Percentiles rank a stretch among this genome's conserved stretches.
These are phyloP conservation scores for Selaginella tamariscina DNA, from an alignment of 75 land plant species.

Conservation along the genomic window DNA sequence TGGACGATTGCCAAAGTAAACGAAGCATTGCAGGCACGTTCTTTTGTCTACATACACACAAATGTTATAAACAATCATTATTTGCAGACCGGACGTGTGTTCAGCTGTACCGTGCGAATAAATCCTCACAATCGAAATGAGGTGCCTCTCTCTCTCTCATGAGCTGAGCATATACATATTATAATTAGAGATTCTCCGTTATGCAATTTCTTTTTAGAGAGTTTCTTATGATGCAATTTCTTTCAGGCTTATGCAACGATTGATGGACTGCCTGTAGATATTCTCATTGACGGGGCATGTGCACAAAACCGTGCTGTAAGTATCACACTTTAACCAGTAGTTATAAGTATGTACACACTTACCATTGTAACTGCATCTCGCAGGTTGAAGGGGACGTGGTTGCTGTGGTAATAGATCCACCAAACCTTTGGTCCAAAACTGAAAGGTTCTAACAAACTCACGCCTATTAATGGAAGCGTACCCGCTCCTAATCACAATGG, in stretches of 20 bases:
- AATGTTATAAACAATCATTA: not conserved
- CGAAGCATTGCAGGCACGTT: conserved; percentile 16
- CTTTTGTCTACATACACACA: not conserved
- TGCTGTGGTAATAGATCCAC: conserved; percentile 50
- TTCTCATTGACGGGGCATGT: conserved; percentile 56
- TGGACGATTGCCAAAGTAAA: conserved; percentile 14
- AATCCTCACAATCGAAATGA: conserved; percentile 25
- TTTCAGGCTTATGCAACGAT: conserved; percentile 76
- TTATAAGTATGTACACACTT: not conserved
- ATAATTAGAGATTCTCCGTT: not conserved
- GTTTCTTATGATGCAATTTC: not conserved
- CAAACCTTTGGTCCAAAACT: conserved; percentile 48
- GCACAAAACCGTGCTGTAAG: conserved; percentile 92
- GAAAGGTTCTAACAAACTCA: conserved; percentile 40
- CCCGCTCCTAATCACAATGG: not conserved
- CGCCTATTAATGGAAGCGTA: not conserved
- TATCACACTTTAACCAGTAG: not conserved
- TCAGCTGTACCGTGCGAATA: conserved; percentile 15
- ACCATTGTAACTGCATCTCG: conserved; percentile 8
- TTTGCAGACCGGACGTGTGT: conserved; percentile 17
- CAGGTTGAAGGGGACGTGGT: conserved; percentile 91
- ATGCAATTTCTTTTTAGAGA: not conserved
- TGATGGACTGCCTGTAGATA: conserved; percentile 66
- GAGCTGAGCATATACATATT: not conserved
- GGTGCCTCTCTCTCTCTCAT: conserved; percentile 3